These are phyloP conservation scores for Lodderomyces oxycetoniae DNA, from an alignment of 1,139 yeast genomes.

Conservation along the genomic window DNA sequence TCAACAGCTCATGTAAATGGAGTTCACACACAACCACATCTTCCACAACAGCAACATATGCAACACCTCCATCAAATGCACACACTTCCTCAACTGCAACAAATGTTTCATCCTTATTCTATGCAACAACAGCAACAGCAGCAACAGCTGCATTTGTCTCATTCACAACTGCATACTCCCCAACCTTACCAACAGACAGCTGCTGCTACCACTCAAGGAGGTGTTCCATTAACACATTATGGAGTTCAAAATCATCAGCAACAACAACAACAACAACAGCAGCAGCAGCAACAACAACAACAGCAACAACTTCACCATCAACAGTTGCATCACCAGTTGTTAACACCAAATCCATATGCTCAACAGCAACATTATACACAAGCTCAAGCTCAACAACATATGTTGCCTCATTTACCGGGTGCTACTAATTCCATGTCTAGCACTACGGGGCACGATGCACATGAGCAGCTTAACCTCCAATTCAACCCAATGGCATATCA, in stretches of 20 bases:
- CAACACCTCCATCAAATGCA: conserved; percentile 9
- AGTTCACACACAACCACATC: conserved; percentile 6
- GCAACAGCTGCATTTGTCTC: conserved; percentile 6
- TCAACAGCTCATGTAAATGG: conserved; percentile 4
- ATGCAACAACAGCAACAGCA: background rate
- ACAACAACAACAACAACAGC: conserved; percentile 8
- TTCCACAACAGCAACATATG: conserved; percentile 7
- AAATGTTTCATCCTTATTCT: conserved; percentile 11
- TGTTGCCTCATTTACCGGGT: conserved; percentile 7
- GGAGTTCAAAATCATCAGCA: conserved; percentile 4
- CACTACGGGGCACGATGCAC: conserved; percentile 12
- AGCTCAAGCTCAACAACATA: conserved; percentile 10
- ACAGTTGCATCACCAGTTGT: conserved; percentile 9
- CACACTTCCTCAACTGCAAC: conserved; percentile 13
- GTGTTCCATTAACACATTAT: conserved; percentile 2
- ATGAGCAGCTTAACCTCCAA: conserved; percentile 22
- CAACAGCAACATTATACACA: conserved; percentile 11
- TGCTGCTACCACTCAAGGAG: conserved; percentile 3
- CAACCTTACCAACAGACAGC: conserved; percentile 4
- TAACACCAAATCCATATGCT: conserved; percentile 6
- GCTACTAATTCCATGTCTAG: conserved; percentile 13
- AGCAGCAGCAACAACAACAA: conserved; percentile 11
- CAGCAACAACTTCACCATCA: conserved; percentile 13
- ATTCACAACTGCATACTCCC: conserved; percentile 7
- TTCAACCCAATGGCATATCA: conserved; percentile 20